Evolutionary conservation across 23 red algal genomes (phyloP).

Genomic region (Gracilaria domingensis): DNA sequence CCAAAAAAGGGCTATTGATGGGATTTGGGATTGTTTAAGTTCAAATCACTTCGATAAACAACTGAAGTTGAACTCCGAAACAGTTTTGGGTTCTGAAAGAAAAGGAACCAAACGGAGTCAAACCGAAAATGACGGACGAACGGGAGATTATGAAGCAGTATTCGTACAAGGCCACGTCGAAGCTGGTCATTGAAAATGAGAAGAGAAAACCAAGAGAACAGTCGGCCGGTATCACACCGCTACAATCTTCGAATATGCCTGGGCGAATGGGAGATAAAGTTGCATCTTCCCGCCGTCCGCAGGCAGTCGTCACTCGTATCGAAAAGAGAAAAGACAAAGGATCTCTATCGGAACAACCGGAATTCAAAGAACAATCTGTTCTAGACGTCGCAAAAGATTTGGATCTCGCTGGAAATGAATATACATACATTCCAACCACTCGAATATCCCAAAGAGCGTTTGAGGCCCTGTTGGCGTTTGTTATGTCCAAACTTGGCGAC

Average conservation of each 20-base stretch:
- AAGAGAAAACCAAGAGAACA: slow-evolving; percentile 47
- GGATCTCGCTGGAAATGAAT: slow-evolving; percentile 42
- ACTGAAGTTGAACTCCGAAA: not conserved
- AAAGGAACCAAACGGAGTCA: not conserved
- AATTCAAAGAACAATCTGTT: slow-evolving; percentile 41
- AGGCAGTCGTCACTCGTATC: not conserved
- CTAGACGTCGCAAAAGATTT: slow-evolving; percentile 77
- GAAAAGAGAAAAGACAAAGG: slow-evolving; percentile 24
- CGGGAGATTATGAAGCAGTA: slow-evolving; percentile 84
- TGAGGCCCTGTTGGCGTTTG: slow-evolving; percentile 74
- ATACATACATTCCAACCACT: slow-evolving; percentile 79
- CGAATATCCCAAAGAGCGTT: slow-evolving; percentile 68
- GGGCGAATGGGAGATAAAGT: slow-evolving; percentile 81
- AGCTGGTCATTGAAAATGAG: slow-evolving; percentile 74
- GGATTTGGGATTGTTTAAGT: not conserved
- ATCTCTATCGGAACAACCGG: not conserved
- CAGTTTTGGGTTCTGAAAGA: not conserved
- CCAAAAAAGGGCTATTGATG: not conserved
- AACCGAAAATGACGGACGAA: slow-evolving; percentile 42
- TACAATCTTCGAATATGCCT: slow-evolving; percentile 61
- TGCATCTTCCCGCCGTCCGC: slow-evolving; percentile 36
- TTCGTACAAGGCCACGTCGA: slow-evolving; percentile 81
- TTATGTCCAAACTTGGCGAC: slow-evolving; percentile 83
- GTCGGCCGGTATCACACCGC: slow-evolving; percentile 49
- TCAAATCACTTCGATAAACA: not conserved